Evolutionary conservation across 495 filamentous ascomycete genomes (phyloP), one percentile per base, ranked within the genome.

Genomic region (Hypoxylon rickii): DNA sequence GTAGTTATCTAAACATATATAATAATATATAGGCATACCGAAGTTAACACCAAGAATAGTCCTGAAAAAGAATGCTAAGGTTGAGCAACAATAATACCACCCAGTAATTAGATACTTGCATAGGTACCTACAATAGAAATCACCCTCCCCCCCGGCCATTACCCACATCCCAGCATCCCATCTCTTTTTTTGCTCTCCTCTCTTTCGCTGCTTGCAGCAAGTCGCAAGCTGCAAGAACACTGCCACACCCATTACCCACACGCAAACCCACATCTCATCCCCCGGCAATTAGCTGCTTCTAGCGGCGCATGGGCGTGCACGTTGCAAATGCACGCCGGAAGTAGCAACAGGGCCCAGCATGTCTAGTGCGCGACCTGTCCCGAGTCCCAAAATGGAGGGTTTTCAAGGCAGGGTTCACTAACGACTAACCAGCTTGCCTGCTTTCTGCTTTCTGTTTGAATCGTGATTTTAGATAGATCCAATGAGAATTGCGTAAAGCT

Each of bases 231-330:
- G 53, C 48, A 58, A 53, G 29, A n/a, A 43, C 59, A 63, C 59
- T 63, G 59, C 59, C 59, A 63, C 59, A 61, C 51, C 44, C 32
- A 40, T 21, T 29, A 29, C 24, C 24, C 24, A 29, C 24, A 29
- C 24, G 20, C 38, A 49, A 19, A 50, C 54, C 53, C 53, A 54
- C 48, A 62, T 46, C 45, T 57, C 43, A 19, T 37, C 21, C 59
- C 59, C 59, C 59, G 59, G 59, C 59, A 63, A 62, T 62, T 62
- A 61, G 51, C 52, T 57, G 43, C 58, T 56, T 53, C 39, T 57
- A 49, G 43, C 43, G 42, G 43, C 42, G 48, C 24, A 42, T 62
- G 42, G 58, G 52, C 52, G 47, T 48, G 49, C 40, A 46, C 47
- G 36, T 52, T 63, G 39, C 59, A 53, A 44, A 22, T 50, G 48